Evolutionary conservation across 2,329 filamentous ascomycete genomes (phyloP).

Genomic region (Penicillium digitatum): DNA sequence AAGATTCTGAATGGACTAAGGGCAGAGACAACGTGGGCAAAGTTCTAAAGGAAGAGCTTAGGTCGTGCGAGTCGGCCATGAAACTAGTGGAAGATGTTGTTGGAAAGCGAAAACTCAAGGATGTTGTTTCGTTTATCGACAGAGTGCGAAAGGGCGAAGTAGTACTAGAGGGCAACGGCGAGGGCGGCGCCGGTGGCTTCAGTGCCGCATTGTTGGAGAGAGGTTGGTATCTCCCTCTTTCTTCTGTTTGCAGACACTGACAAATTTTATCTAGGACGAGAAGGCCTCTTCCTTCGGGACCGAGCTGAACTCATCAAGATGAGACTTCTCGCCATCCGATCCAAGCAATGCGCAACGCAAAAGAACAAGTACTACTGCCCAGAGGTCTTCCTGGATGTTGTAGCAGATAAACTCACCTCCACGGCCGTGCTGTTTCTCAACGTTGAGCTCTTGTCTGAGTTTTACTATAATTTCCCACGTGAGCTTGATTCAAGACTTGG

Average conservation of each 20-base stretch:
- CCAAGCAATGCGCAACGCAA: conserved; percentile 76
- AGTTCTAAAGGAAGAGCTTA: conserved; percentile 81
- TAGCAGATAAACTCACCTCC: conserved; percentile 87
- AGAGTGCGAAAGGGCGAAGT: conserved; percentile 82
- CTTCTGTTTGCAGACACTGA: background rate
- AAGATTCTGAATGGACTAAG: conserved; percentile 80
- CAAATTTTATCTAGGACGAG: conserved; percentile 59
- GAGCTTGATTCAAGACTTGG: conserved; percentile 85
- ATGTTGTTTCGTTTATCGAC: conserved; percentile 89
- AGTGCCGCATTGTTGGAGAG: conserved; percentile 77
- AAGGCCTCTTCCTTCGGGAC: conserved; percentile 91
- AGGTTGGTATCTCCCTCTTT: conserved; percentile 53
- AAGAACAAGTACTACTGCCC: conserved; percentile 96
- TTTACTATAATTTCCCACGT: conserved; percentile 95
- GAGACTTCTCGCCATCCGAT: conserved; percentile 81
- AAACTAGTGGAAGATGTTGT: conserved; percentile 71
- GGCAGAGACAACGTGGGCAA: conserved; percentile 77
- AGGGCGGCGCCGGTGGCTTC: conserved; percentile 87
- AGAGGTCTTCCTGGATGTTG: conserved; percentile 95
- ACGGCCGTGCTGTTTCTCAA: conserved; percentile 97
- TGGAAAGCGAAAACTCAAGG: conserved; percentile 77
- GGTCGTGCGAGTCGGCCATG: conserved; percentile 74
- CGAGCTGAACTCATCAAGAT: conserved; percentile 86
- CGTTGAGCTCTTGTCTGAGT: conserved; percentile 92
- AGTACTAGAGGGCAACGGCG: conserved; percentile 74